Conservation (phyloP, 1,139 yeast species). For the Kluyveromyces sp. region DNA sequence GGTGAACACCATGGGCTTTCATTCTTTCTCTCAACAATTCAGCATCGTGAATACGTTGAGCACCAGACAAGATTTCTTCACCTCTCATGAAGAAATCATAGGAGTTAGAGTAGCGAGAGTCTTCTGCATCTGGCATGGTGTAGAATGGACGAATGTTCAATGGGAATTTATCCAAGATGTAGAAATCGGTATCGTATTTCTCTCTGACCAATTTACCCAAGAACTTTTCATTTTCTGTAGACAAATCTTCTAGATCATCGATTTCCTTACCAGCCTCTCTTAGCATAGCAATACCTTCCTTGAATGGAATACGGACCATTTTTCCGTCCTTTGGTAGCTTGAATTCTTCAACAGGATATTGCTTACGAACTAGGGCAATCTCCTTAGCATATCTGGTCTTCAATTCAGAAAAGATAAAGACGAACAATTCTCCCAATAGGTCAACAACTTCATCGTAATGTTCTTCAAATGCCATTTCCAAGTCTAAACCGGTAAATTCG, state of each 20-base stretch:
- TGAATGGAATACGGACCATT: slow-evolving; percentile 84
- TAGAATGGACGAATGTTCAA: slow-evolving; percentile 93
- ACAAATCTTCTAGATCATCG: slow-evolving; percentile 80
- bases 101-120: slow-evolving; percentile 86
- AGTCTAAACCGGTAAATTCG: slow-evolving; percentile 92
- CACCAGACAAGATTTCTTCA: slow-evolving; percentile 96
- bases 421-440: slow-evolving; percentile 72
- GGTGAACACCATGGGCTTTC: slow-evolving; percentile 74
- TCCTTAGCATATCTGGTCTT: slow-evolving; percentile 73
- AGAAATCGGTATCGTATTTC: slow-evolving; percentile 93
- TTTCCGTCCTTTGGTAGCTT: slow-evolving; percentile 82
- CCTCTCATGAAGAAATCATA: slow-evolving; percentile 99
- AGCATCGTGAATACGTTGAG: slow-evolving; percentile 97
- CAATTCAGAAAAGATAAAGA: slow-evolving; percentile 79
- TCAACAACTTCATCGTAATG: slow-evolving; percentile 95
- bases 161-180: slow-evolving; percentile 97
- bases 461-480: slow-evolving; percentile 97
- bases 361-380: slow-evolving; percentile 83
- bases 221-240: slow-evolving; percentile 89
- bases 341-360: slow-evolving; percentile 96
- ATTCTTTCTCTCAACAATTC: slow-evolving; percentile 74
- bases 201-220: slow-evolving; percentile 89
- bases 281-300: slow-evolving; percentile 82
- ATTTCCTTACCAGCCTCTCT: slow-evolving; percentile 78
- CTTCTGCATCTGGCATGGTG: slow-evolving; percentile 96